Evolutionary conservation across 2,329 filamentous ascomycete species (phyloP), one percentile per base, ranked within the genome.

Genomic region (Neofusicoccum cordaticola): DNA sequence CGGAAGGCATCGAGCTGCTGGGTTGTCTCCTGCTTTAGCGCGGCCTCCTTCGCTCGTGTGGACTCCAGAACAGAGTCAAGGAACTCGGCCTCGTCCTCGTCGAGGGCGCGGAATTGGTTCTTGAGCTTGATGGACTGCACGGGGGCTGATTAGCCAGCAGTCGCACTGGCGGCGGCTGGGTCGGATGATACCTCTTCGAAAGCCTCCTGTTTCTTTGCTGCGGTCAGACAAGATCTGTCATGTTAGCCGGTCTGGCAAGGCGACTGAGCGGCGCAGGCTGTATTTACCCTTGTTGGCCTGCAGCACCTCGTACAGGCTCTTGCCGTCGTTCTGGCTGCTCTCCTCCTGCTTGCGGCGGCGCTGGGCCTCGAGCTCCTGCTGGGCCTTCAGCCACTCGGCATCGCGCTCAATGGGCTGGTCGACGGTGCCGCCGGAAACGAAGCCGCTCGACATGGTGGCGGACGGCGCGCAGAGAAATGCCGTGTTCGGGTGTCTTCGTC

Each of bases 1-100:
- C 85, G 82, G 68, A 89, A 89, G 1, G 79, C 70, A 45, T 87
- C 85, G 11, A 89, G 75, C 70, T 86, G 83, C 67, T 87, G 84
- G 4, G 78, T 77, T 0, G 85, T 88, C 68, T 89, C 85, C 68
- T 81, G 84, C 69, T 80, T 83, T 50, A 88, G 79, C 3, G 80
- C 83, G 2, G 78, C 81, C 69, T 88, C 86, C 71, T 86, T 80
- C 22, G 81, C 82, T 31, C 85, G 79, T 31, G 83, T 84, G 6
- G 81, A 83, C 68, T 87, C 85, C 39, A 85, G 77, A 1, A 89
- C 78, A 0, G 83, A 84, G 66, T 88, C 80, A 27, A 95, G 78
- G 69, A 92, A 94, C 19, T 90, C 90, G 58, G 90, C 83, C 79
- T 94, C 91, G 73, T 93, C 90, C 66, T 92, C 90, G 73, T 94